Percentiles rank a stretch among this genome's conserved stretches.
phyloP scores from a whole-genome alignment of 352 stramenopile species.

The Globisporangium nunn region DNA sequence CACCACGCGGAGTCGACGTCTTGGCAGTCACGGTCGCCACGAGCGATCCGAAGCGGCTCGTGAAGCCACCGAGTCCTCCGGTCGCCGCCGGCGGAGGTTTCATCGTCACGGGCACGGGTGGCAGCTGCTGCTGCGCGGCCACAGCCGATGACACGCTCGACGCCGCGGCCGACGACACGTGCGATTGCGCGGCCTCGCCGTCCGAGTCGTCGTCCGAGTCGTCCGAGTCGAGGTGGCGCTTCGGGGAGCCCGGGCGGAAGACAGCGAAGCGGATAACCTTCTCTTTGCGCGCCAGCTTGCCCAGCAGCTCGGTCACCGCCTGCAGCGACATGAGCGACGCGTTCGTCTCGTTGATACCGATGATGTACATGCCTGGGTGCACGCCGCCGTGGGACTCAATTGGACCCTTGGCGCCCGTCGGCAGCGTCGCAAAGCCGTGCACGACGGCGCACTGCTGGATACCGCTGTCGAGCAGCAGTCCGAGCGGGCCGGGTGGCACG shows the following conservation, averaged over 20 bases:
- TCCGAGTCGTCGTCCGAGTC: constrained; percentile 41
- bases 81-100: constrained; percentile 21
- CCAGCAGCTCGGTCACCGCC: constrained; percentile 60
- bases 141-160: constrained; percentile 12
- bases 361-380: constrained; percentile 78
- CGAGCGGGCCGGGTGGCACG: constrained; percentile 64
- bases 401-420: constrained; percentile 45
- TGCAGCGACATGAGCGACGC: constrained; percentile 76
- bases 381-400: constrained; percentile 64
- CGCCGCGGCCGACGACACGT: constrained; percentile 16
- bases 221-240: constrained; percentile 33
- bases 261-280: constrained; percentile 78
- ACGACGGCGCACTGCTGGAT: constrained; percentile 77
- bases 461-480: constrained; percentile 67
- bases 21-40: constrained; percentile 47
- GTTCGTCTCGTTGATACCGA: constrained; percentile 83
- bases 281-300: constrained; percentile 66
- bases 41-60: constrained; percentile 55
- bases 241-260: constrained; percentile 50
- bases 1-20: constrained; percentile 17
- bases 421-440: constrained; percentile 69
- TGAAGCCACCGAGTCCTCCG: constrained; percentile 25
- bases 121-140: constrained; percentile 10
- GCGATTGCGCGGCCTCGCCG: constrained; percentile 18
- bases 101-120: constrained; percentile 22